Base-by-base conservation (phyloP, 208 protist genomes). In the Crithidia brevicula region DNA sequence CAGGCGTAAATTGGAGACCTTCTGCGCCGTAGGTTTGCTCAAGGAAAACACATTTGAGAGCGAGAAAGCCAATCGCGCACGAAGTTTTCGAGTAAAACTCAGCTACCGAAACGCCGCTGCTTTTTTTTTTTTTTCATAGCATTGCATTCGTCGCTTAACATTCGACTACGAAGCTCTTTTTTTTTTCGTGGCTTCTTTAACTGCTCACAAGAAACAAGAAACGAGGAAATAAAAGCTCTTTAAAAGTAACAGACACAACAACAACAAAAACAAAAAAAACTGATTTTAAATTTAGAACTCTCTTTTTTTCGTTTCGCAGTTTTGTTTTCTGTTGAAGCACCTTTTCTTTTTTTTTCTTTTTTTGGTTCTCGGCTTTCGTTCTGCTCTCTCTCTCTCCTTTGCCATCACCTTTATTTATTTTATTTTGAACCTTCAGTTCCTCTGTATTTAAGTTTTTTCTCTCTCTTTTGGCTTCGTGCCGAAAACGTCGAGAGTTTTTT, bases 41-140 rank as follows among this genome's bases (percentile, higher is more conserved):
- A n/a, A 58, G n/a, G 33, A 38, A 58, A 47, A 4, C 15, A 62
- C 57, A 50, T 33, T 20, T 11, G 38, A n/a, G n/a, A n/a, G n/a
- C n/a, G n/a, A n/a, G n/a, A n/a, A n/a, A n/a, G n/a, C n/a, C n/a
- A n/a, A n/a, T n/a, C n/a, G n/a, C n/a, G n/a, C n/a, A n/a, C n/a
- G n/a, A n/a, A n/a, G n/a, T n/a, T n/a, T n/a, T n/a, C n/a, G n/a
- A n/a, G n/a, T n/a, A n/a, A n/a, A n/a, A n/a, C n/a, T n/a, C n/a
- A n/a, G n/a, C n/a, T n/a, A n/a, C n/a, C n/a, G n/a, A n/a, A n/a
- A n/a, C 23, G 1, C 25, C 2, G 11, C 45, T 30, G 11, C 11
- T 38, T 53, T 52, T 51, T 46, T 46, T 56, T 54, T 54, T 66
- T 43, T 60, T 62, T 57, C 28, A n/a, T 25, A 56, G 50, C 13